Percentiles rank a stretch among this genome's conserved stretches.
phyloP scores from a whole-genome alignment of 306 rosid species.

The Cicer pinnatifidum region DNA sequence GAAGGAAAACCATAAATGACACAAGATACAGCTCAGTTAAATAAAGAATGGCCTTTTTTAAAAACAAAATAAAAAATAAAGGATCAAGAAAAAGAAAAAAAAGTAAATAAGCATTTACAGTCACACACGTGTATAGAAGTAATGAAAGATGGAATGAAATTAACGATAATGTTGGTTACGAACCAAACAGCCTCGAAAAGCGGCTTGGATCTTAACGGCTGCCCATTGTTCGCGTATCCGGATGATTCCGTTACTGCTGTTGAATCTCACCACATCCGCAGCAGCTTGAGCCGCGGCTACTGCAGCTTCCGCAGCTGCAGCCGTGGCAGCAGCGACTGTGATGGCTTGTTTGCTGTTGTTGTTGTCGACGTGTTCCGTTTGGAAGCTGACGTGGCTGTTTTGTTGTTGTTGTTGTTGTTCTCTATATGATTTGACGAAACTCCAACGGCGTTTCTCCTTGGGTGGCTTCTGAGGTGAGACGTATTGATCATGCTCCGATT shows the following conservation, averaged over 20 bases:
- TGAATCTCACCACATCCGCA: slow-evolving; percentile 59
- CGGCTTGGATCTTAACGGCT: slow-evolving; percentile 79
- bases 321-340: slow-evolving; percentile 57
- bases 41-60: background rate
- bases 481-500: slow-evolving; percentile 34
- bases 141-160: background rate
- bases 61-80: background rate
- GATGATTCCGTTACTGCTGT: slow-evolving; percentile 43
- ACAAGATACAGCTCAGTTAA: background rate
- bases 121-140: background rate
- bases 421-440: slow-evolving; percentile 69
- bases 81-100: background rate
- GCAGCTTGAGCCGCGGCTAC: slow-evolving; percentile 71
- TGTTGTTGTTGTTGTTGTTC: background rate
- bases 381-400: background rate
- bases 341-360: slow-evolving; percentile 53
- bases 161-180: slow-evolving; percentile 21
- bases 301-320: slow-evolving; percentile 66
- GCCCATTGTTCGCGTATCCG: slow-evolving; percentile 66
- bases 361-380: slow-evolving; percentile 14
- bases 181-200: slow-evolving; percentile 89
- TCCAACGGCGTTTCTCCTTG: slow-evolving; percentile 73
- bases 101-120: background rate
- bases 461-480: slow-evolving; percentile 46
- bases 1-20: background rate